Evolutionary conservation across 768 basidiomycete species (phyloP), one percentile per base, ranked within the genome.

Genomic region (Austroboletus festivus): DNA sequence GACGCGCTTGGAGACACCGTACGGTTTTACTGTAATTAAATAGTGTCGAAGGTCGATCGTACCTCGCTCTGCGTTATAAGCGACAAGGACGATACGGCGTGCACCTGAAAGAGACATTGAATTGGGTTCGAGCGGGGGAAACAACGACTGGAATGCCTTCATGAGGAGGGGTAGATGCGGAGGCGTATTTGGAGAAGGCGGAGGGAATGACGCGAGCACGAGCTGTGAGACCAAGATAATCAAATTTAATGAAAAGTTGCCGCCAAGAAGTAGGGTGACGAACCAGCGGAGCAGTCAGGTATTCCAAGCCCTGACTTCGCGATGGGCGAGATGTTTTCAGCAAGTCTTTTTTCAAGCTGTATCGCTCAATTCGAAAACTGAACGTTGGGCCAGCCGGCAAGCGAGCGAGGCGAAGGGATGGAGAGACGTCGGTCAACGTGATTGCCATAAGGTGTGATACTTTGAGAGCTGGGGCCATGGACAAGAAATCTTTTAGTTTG

Each of bases 71-170:
- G 86, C 70, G 67, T 93, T 93, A 74, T 97, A 97, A 1, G 93
- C 85, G 42, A 98, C 73, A 42, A 99, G 85, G 28, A 98, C 91
- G 47, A 99, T 86, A 58, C 96, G 83, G 26, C 96, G 89, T 4
- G 94, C 94, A 26, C 91, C 88, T 44, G 94, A 86, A 43, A 92
- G 82, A 19, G 82, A 79, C 63, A 93, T 75, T 26, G 81, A 78
- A 59, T 88, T 78, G 1, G 90, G 90, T 11, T 89, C 77, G 40
- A 99, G 89, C 0, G 96, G 87, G 5, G 96, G 96, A 71, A 97
- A 99, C 51, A 99, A 74, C 24, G 90, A 86, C 67, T 98, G 96
- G 72, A 99, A 96, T 50, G 93, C 82, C 68, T 96, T 96, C 79
- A 93, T 86, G 62, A 98, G 79, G 49, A 98, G 85, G 31, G 90